Evolutionary conservation across 164 flowering plant species (phyloP).

Genomic region (Liriodendron chinense): DNA sequence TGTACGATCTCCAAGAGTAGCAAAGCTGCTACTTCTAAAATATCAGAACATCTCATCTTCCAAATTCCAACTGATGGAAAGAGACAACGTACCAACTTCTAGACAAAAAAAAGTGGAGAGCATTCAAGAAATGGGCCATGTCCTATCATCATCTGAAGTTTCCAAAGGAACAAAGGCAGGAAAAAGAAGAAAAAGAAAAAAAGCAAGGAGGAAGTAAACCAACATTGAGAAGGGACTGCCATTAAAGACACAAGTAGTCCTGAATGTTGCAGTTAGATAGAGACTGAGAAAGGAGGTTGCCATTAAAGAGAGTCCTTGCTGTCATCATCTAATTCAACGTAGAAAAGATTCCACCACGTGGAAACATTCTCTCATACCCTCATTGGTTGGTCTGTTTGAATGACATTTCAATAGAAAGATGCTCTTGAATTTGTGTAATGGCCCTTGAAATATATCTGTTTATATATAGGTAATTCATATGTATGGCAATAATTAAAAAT

Average conservation of each 20-base stretch:
- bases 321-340: neutral
- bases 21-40: too few species aligned
- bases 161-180: neutral
- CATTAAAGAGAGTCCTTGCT: neutral
- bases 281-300: neutral
- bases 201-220: neutral
- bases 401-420: too few species aligned
- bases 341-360: neutral
- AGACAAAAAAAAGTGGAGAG: neutral
- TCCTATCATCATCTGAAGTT: neutral
- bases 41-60: neutral
- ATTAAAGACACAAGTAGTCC: neutral
- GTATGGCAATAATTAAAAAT: too few species aligned
- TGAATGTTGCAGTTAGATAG: too few species aligned
- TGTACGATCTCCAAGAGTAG: too few species aligned
- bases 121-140: neutral
- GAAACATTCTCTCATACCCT: neutral
- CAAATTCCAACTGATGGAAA: neutral
- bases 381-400: neutral
- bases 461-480: too few species aligned
- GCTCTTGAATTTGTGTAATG: too few species aligned
- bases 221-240: neutral
- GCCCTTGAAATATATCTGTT: too few species aligned
- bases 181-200: too few species aligned
- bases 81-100: neutral